These are phyloP conservation scores for Cercophora samala DNA, from an alignment of 495 filamentous ascomycete species.

Conservation along the genomic window DNA sequence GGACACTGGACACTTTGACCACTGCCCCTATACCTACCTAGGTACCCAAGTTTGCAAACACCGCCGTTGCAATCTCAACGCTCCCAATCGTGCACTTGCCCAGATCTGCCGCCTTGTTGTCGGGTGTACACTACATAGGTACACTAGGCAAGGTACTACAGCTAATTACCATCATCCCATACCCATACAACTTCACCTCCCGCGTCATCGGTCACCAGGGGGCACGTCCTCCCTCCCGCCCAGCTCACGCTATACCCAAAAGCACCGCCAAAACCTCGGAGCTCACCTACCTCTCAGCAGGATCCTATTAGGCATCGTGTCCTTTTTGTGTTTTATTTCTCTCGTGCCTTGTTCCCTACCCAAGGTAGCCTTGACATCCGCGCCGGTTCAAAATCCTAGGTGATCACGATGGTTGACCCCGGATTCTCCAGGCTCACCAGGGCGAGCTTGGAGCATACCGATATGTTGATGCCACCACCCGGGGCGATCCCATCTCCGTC, in stretches of 20 bases:
- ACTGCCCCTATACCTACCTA: neutral
- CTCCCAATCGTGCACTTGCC: neutral
- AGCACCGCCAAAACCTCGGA: conserved; percentile 19
- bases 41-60: neutral
- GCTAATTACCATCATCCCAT: neutral
- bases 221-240: neutral
- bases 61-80: neutral
- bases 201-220: conserved; percentile 1
- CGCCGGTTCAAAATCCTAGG: neutral
- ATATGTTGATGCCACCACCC: neutral
- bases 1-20: neutral
- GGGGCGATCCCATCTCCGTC: neutral
- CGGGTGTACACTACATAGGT: no score
- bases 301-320: conserved; percentile 11
- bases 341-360: neutral
- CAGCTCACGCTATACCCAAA: conserved; percentile 18
- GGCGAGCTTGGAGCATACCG: neutral
- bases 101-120: no score
- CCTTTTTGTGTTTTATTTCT: conserved; percentile 9
- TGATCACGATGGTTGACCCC: neutral
- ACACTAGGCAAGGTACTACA: neutral
- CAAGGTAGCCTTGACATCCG: neutral
- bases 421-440: neutral
- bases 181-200: neutral
- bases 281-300: neutral